Conservation (phyloP, 345 rosid species). For the Citropsis articulata region DNA sequence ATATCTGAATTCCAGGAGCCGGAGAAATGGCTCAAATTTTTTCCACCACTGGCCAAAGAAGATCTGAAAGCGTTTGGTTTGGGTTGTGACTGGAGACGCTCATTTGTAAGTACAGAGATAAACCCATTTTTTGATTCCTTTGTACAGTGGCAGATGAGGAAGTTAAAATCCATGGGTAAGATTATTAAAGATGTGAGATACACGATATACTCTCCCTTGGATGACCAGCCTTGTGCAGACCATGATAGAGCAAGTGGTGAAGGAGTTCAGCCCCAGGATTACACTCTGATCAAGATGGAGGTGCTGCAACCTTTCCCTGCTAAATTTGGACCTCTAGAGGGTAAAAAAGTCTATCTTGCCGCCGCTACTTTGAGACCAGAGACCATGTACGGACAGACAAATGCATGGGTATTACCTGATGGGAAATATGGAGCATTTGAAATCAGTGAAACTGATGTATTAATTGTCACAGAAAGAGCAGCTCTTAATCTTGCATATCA, state of each 20-base stretch:
- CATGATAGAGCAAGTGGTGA: conserved; percentile 95
- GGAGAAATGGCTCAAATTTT: conserved; percentile 66
- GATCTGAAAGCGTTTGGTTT: conserved; percentile 85
- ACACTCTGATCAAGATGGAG: conserved; percentile 89
- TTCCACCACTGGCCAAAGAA: conserved; percentile 74
- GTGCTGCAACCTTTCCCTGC: conserved; percentile 62
- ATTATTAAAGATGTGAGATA: conserved; percentile 79
- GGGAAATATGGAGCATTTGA: conserved; percentile 95
- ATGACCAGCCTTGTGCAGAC: conserved; percentile 96
- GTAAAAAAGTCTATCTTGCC: conserved; percentile 71
- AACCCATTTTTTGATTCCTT: conserved; percentile 78
- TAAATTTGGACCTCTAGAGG: conserved; percentile 63
- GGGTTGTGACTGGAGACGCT: conserved; percentile 94
- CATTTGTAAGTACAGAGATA: conserved; percentile 80
- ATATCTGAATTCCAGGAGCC: conserved; percentile 74
- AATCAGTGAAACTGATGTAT: conserved; percentile 72
- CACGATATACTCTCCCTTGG: conserved; percentile 84
- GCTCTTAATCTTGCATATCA: conserved; percentile 93
- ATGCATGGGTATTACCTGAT: conserved; percentile 95
- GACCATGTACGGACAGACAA: conserved; percentile 97
- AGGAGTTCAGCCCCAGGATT: conserved; percentile 97
- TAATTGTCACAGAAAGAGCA: conserved; percentile 68
- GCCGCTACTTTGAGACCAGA: conserved; percentile 96
- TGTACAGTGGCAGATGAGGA: conserved; percentile 93
- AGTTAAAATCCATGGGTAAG: conserved; percentile 81